phyloP scores from a whole-genome alignment of 2,329 filamentous ascomycete genomes.

The Stagonosporopsis chrysanthemi region DNA sequence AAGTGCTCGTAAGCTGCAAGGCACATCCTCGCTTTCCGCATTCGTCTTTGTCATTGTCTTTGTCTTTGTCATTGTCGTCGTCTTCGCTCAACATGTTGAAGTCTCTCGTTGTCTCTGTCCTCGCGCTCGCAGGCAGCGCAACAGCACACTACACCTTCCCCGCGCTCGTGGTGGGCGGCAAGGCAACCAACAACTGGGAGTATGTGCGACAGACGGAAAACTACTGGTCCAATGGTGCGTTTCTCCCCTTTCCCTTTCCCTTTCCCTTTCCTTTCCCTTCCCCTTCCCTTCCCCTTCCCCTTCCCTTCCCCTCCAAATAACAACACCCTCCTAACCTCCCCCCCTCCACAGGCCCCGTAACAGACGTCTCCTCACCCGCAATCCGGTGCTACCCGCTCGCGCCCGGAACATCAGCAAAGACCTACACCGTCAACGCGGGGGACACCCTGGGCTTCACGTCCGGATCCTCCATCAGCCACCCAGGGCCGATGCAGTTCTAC shows the following conservation, averaged over 20 bases:
- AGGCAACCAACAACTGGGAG: conserved; percentile 38
- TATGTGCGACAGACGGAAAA: conserved; percentile 46
- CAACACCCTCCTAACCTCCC: no score
- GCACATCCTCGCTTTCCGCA: background rate
- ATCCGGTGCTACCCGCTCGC: conserved; percentile 45
- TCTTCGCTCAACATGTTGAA: conserved; percentile 32
- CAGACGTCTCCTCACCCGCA: conserved; percentile 26
- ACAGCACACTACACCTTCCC: conserved; percentile 48
- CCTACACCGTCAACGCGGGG: conserved; percentile 39
- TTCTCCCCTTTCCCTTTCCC: background rate
- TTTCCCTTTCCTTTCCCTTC: no score
- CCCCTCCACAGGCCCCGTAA: conserved; percentile 25
- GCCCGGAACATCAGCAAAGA: conserved; percentile 26
- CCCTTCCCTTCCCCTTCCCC: no score
- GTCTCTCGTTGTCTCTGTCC: conserved; percentile 31
- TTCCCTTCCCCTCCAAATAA: no score
- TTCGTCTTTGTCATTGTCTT: background rate
- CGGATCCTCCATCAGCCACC: conserved; percentile 37
- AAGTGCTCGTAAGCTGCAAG: conserved; percentile 11
- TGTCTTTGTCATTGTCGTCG: background rate
- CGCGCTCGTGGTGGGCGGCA: conserved; percentile 33
- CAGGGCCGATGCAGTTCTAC: conserved; percentile 48
- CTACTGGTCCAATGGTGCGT: conserved; percentile 44
- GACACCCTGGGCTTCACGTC: conserved; percentile 43
- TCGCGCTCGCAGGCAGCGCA: conserved; percentile 32